Base-by-base conservation (phyloP, 2,329 filamentous ascomycete species). In the Cercospora janseana region DNA sequence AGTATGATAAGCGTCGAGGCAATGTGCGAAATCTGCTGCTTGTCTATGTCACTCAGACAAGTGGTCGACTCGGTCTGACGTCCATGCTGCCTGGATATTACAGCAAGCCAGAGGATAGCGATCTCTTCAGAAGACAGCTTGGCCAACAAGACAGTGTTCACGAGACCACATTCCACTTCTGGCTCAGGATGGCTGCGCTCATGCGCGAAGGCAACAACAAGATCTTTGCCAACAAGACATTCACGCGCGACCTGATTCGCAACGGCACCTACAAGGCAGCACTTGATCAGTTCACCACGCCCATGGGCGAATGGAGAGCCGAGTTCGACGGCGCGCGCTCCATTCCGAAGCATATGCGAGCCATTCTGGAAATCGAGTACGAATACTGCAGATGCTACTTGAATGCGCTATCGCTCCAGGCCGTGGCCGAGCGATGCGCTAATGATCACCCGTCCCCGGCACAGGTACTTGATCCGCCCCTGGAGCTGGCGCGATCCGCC, bases 351-450 rank as follows among this genome's bases (percentile, higher is more conserved):
- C 72, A 79, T 49, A 81, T 85, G 71, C 75, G 78, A 37, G 83
- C 90, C 66, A 91, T 97, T 51, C 76, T 98, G 23, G 86, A 83
- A 6, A 96, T 97, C 58, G 93, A 98, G 72, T 96, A 93, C 64
- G 89, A 97, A 64, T 96, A 96, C 66, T 89, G 92, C 20, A 82
- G 92, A 63, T 87, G 96, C 43, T 97, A 97, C 66, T 81, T 96
- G 72, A 96, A 97, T 68, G 95, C 91, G 1, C 77, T 98, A 2
- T 91, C 91, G 2, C 75, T 98, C 2, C 93, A 98, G 71, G 93
- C 93, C 16, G 90, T 97, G 3, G 89, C 97, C 4, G 92, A 96
- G 70, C 82, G 91, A 53, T 95, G 88, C 70, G 92, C 89, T 5
- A 90, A 80, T 54, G 86, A 91, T 57, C 83, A 84, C 64, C 70